phyloP scores from a whole-genome alignment of 371 early-diverging fungal species.

The Chytridiales sp. region DNA sequence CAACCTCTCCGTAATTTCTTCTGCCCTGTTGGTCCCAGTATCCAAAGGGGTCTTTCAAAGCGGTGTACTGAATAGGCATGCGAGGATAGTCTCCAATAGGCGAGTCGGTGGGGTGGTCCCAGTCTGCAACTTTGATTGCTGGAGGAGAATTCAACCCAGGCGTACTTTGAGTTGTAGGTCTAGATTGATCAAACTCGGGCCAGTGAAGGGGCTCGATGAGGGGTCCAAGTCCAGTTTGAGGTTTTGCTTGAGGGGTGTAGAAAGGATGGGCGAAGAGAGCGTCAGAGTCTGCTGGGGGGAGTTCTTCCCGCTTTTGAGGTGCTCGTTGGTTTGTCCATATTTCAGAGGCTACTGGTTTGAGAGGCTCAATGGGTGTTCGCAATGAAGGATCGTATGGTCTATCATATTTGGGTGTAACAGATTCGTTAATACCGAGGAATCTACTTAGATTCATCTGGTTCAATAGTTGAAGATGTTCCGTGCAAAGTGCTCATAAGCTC shows the following conservation, averaged over 20 bases:
- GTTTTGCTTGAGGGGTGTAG: slow-evolving; percentile 43
- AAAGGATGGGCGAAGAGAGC: slow-evolving; percentile 39
- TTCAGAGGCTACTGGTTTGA: slow-evolving; percentile 16
- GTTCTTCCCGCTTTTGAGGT: not conserved
- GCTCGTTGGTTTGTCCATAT: slow-evolving; percentile 29
- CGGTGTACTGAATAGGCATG: slow-evolving; percentile 39
- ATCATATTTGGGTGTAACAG: too few species aligned
- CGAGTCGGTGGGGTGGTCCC: slow-evolving; percentile 32
- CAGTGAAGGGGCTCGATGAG: slow-evolving; percentile 41
- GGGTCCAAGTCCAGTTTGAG: slow-evolving; percentile 38
- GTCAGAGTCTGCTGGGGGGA: slow-evolving; percentile 24
- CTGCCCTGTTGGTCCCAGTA: slow-evolving; percentile 59
- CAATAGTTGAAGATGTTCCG: too few species aligned
- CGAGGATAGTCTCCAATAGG: slow-evolving; percentile 55
- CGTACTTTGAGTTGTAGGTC: slow-evolving; percentile 35
- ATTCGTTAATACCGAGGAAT: too few species aligned
- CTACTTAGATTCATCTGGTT: too few species aligned
- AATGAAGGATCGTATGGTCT: too few species aligned
- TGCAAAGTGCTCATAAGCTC: too few species aligned
- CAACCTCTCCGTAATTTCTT: slow-evolving; percentile 50
- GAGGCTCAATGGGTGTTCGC: slow-evolving; percentile 18
- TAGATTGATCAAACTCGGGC: slow-evolving; percentile 49
- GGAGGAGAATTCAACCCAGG: slow-evolving; percentile 11
- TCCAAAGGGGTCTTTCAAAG: slow-evolving; percentile 45
- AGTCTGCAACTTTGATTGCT: slow-evolving; percentile 24